Evolutionary conservation across 2,329 filamentous ascomycete species (phyloP).

Genomic region (Fulvia fulva): DNA sequence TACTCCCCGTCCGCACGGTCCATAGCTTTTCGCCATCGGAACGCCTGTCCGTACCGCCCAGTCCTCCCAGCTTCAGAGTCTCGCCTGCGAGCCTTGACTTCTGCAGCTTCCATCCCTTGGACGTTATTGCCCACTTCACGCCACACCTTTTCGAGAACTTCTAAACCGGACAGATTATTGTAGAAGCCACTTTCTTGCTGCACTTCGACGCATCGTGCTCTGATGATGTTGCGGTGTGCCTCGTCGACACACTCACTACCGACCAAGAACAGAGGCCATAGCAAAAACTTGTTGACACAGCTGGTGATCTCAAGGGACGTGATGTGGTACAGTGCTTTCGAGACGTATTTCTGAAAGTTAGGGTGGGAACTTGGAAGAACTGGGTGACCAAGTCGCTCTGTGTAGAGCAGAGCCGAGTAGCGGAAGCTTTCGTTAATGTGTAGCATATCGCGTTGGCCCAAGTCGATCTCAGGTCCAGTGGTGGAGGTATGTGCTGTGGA

Average conservation of each 20-base stretch:
- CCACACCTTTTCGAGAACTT: constrained; percentile 85
- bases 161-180: constrained; percentile 83
- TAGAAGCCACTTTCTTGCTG: constrained; percentile 86
- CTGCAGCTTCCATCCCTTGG: constrained; percentile 22
- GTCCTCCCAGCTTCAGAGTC: constrained; percentile 25
- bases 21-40: constrained; percentile 51
- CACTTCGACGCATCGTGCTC: constrained; percentile 77
- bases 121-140: constrained; percentile 32
- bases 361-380: constrained; percentile 66
- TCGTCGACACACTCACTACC: constrained; percentile 85
- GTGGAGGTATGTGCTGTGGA: constrained; percentile 22
- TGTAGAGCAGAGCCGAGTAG: constrained; percentile 83
- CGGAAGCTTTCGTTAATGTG: constrained; percentile 89
- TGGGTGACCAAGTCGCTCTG: constrained; percentile 78
- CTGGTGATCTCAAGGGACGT: constrained; percentile 69
- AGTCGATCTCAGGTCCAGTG: constrained; percentile 21
- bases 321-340: constrained; percentile 78
- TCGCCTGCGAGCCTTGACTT: constrained; percentile 27
- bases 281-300: constrained; percentile 77
- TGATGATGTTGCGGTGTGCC: constrained; percentile 72
- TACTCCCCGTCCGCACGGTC: constrained; percentile 49
- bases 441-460: constrained; percentile 64
- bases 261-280: constrained; percentile 89
- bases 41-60: constrained; percentile 37
- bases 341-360: constrained; percentile 79